These are phyloP conservation scores for Apiotrichum akiyoshidainum DNA, from an alignment of 1,284 basidiomycete genomes.

Conservation along the genomic window DNA sequence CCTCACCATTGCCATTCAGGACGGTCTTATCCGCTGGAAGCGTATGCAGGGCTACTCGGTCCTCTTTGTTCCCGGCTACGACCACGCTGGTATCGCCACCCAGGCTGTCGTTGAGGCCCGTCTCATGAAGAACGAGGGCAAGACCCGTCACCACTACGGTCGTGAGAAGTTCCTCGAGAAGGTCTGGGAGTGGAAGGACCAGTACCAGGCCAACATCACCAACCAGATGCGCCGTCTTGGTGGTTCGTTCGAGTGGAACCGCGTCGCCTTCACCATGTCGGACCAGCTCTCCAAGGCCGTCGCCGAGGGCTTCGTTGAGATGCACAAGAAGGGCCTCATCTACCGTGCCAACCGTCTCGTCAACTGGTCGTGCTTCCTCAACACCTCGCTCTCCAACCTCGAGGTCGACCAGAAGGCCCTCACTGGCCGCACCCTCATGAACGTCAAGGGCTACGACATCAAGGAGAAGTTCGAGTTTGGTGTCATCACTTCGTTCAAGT, in stretches of 20 bases:
- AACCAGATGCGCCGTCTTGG: constrained; percentile 86
- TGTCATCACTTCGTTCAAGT: constrained; percentile 92
- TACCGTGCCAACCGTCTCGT: constrained; percentile 97
- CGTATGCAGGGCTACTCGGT: constrained; percentile 93
- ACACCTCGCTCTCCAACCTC: constrained; percentile 94
- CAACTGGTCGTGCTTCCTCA: constrained; percentile 96
- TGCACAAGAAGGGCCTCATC: constrained; percentile 89
- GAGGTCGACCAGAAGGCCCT: constrained; percentile 96
- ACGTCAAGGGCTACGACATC: constrained; percentile 87
- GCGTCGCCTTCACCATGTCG: constrained; percentile 94
- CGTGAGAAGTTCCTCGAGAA: constrained; percentile 87
- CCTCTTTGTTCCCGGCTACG: constrained; percentile 90
- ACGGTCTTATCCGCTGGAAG: constrained; percentile 85
- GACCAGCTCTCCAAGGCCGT: constrained; percentile 83
- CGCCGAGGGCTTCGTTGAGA: constrained; percentile 81
- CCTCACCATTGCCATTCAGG: constrained; percentile 88
- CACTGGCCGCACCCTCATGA: constrained; percentile 80
- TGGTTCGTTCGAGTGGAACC: constrained; percentile 90
- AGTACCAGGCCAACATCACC: constrained; percentile 91
- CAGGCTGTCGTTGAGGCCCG: constrained; percentile 97
- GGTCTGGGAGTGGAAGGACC: constrained; percentile 96
- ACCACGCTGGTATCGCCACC: constrained; percentile 98
- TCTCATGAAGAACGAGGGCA: constrained; percentile 75
- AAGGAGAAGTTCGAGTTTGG: constrained; percentile 98
- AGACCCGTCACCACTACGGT: constrained; percentile 89